Evolutionary conservation across 257 asterid species (phyloP), one percentile per base, ranked within the genome.

Genomic region (Nicotiana undulata): DNA sequence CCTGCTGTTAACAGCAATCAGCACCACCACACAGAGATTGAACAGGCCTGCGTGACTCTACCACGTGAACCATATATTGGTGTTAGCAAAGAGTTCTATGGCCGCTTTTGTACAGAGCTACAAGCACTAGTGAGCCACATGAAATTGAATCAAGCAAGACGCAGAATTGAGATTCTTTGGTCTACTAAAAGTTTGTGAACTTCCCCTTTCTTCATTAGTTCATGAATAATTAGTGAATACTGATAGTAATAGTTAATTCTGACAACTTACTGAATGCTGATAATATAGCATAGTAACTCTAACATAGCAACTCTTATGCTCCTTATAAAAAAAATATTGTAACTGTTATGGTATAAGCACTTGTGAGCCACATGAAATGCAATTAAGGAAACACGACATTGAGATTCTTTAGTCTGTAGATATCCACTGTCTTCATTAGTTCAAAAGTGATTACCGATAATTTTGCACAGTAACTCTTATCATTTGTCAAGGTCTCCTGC

Each of bases 41-140:
- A 96, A 92, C 56, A 96, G 96, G 77, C 99, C 99, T 63, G 99
- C 99, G 82, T 96, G 99, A 89, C 98, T 96, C 99, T 96, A 97
- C 81, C 86, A 87, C 67, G 85, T 82, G 81, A 89, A 29, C 8
- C 63, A 79, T 28, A 79, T 55, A 72, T 72, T 3, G 78, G 40
- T 0, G 1, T 46, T 56, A 72, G 60, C 12, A 72, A 46, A 72
- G 78, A 46, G 24, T 6, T 22, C 1, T 46, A 46, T 15, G 60
- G 37, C 16, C 40, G 4, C 60, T 72, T 72, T 40, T 8, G 49
- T 15, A 15, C 22, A 46, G 49, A 46, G 78, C 59, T 44, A 44
- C 26, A 13, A 72, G 40, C 15, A 13, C 59, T 70, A 20, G 77
- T 44, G 77, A 70, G 34, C 59, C 78, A 72, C 40, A 72, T 72